Evolutionary conservation across 2,329 filamentous ascomycete genomes (phyloP).

Genomic region (Ascochyta lentis): DNA sequence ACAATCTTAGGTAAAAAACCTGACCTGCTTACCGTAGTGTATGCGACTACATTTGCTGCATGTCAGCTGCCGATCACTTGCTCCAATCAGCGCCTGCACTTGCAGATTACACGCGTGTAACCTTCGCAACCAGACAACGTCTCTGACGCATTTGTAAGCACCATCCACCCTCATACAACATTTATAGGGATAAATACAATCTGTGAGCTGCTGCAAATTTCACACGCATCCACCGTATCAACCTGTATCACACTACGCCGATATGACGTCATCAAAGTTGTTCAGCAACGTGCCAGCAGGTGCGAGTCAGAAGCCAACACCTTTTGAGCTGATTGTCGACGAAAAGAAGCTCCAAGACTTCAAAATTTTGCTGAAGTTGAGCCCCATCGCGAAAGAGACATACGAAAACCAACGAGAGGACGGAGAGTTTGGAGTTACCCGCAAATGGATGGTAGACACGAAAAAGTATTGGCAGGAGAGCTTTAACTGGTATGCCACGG

Average conservation of each 20-base stretch:
- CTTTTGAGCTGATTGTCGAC: slow-evolving; percentile 35
- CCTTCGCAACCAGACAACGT: background rate
- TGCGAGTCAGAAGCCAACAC: slow-evolving; percentile 24
- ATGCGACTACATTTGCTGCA: background rate
- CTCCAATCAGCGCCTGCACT: background rate
- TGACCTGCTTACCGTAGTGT: too few relatives aligned
- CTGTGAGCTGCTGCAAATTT: background rate
- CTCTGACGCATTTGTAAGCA: slow-evolving; percentile 9
- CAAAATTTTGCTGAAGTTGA: slow-evolving; percentile 36
- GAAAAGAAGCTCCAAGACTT: slow-evolving; percentile 41
- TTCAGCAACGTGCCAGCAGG: slow-evolving; percentile 25
- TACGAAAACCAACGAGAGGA: slow-evolving; percentile 38
- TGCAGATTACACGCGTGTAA: slow-evolving; percentile 16
- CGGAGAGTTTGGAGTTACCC: slow-evolving; percentile 41
- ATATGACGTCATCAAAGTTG: slow-evolving; percentile 26
- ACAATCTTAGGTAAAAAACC: too few relatives aligned
- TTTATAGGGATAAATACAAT: background rate
- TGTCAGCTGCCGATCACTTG: slow-evolving; percentile 9
- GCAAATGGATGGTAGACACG: slow-evolving; percentile 38
- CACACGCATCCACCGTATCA: too few relatives aligned
- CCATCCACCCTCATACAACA: background rate
- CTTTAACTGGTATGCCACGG: slow-evolving; percentile 44
- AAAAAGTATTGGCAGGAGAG: slow-evolving; percentile 39
- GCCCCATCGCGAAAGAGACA: slow-evolving; percentile 40
- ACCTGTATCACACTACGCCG: background rate